These are phyloP conservation scores for Apiospora pterosperma DNA, from an alignment of 2,329 filamentous ascomycete genomes.

Conservation along the genomic window DNA sequence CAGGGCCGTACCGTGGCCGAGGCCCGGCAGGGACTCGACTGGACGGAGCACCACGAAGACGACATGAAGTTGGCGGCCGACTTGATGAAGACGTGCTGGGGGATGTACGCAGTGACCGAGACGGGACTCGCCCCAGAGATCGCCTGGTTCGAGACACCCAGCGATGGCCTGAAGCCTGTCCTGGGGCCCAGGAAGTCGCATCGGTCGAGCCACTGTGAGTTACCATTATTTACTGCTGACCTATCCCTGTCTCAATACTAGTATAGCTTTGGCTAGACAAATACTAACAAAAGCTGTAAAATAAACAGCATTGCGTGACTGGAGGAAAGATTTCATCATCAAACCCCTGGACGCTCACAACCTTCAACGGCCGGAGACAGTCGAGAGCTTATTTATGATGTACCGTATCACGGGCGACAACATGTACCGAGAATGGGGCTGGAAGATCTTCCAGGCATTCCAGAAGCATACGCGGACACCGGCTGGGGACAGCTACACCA, in stretches of 20 bases:
- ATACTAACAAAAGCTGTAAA: neutral
- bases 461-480: slow-evolving; percentile 78
- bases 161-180: slow-evolving; percentile 54
- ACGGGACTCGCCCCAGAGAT: slow-evolving; percentile 93
- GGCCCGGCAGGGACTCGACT: slow-evolving; percentile 67
- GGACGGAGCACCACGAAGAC: slow-evolving; percentile 76
- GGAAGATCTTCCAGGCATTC: slow-evolving; percentile 97
- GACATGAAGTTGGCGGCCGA: slow-evolving; percentile 86
- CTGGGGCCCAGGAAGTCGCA: neutral
- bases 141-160: slow-evolving; percentile 77
- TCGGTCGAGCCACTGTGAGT: neutral
- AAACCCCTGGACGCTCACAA: slow-evolving; percentile 84
- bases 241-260: neutral
- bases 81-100: slow-evolving; percentile 96
- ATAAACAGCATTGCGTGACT: slow-evolving; percentile 29
- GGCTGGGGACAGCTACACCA: slow-evolving; percentile 78
- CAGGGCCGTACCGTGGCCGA: slow-evolving; percentile 72
- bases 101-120: slow-evolving; percentile 86
- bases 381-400: slow-evolving; percentile 98
- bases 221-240: neutral
- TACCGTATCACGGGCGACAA: slow-evolving; percentile 93
- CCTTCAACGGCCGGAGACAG: slow-evolving; percentile 89
- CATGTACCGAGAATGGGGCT: slow-evolving; percentile 92
- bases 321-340: slow-evolving; percentile 77
- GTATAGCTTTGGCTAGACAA: no score